Evolutionary conservation across 1,139 yeast species (phyloP).

Genomic region (Geotrichum klebahnii): DNA sequence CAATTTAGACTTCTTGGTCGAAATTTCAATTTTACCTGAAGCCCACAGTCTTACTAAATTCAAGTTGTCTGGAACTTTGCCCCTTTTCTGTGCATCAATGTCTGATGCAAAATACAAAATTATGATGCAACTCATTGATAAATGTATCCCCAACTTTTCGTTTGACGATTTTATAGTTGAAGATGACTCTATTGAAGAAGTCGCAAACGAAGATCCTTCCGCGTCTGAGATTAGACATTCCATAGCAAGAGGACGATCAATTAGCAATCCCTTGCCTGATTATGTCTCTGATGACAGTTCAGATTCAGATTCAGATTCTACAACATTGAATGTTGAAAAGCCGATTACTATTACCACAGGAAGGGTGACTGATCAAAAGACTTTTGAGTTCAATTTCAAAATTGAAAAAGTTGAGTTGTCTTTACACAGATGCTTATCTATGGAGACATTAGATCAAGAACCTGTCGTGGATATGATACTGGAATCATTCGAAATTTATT

Average conservation of each 20-base stretch:
- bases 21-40: conserved; percentile 78
- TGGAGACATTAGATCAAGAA: conserved; percentile 57
- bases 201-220: not conserved
- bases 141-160: conserved; percentile 61
- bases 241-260: conserved; percentile 6
- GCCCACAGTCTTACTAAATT: conserved; percentile 70
- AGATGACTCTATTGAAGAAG: conserved; percentile 25
- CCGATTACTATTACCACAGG: not conserved
- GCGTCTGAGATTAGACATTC: not conserved
- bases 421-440: conserved; percentile 63
- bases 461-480: conserved; percentile 71
- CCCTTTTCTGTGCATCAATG: conserved; percentile 62
- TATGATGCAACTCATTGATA: conserved; percentile 70
- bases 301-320: conserved; percentile 12
- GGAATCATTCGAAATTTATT: conserved; percentile 57
- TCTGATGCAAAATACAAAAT: conserved; percentile 90
- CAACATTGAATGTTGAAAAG: conserved; percentile 1
- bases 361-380: conserved; percentile 47
- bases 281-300: conserved; percentile 3
- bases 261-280: conserved; percentile 8
- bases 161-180: conserved; percentile 29
- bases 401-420: conserved; percentile 62
- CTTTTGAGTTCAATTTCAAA: conserved; percentile 65
- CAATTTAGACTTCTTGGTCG: conserved; percentile 67
- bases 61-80: conserved; percentile 76